Conservation (phyloP, 2,329 filamentous ascomycete genomes). For the Magnaporthales sp. region DNA sequence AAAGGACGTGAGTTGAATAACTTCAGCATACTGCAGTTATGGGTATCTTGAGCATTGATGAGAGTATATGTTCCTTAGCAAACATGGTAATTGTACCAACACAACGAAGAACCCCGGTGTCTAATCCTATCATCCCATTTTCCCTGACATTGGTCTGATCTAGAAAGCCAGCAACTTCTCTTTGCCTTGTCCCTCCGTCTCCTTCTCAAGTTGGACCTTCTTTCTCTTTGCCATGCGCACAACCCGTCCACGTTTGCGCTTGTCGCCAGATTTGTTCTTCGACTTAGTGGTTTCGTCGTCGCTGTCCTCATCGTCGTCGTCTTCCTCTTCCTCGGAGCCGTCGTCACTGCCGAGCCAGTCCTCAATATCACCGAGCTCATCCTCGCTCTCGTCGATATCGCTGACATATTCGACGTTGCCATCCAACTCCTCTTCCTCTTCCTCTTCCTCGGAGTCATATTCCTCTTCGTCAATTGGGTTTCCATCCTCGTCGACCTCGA, state of each 20-base stretch:
- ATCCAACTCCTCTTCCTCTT: conserved; percentile 60
- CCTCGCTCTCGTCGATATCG: conserved; percentile 78
- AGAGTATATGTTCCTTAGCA: not conserved
- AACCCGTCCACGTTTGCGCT: conserved; percentile 41
- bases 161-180: conserved; percentile 24
- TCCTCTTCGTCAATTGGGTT: conserved; percentile 58
- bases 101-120: not conserved
- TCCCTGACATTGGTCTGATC: not conserved
- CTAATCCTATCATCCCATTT: not conserved
- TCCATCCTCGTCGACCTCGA: conserved; percentile 64
- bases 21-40: not conserved
- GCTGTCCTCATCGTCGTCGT: conserved; percentile 47
- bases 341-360: conserved; percentile 81
- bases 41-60: not conserved
- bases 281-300: conserved; percentile 38
- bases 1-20: not conserved
- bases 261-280: conserved; percentile 43
- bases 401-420: conserved; percentile 87
- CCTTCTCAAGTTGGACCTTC: conserved; percentile 60
- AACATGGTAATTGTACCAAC: not conserved
- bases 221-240: conserved; percentile 54
- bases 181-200: conserved; percentile 32
- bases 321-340: conserved; percentile 51
- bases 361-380: conserved; percentile 72
- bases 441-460: conserved; percentile 58